Base-by-base conservation (phyloP, 2,329 filamentous ascomycete species). In the Claviceps purpurea region DNA sequence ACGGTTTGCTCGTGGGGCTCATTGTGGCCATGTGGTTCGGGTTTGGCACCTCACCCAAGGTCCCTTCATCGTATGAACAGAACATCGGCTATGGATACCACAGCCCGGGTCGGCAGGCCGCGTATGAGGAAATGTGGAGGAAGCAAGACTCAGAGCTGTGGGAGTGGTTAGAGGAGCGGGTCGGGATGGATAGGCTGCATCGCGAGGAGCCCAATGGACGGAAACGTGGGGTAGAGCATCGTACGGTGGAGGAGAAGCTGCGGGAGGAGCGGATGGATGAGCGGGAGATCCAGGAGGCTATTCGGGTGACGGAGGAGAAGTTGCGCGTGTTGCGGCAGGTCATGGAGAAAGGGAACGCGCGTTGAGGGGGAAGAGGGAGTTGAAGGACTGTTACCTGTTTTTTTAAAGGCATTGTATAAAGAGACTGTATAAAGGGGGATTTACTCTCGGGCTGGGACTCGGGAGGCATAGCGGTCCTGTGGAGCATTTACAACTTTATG, bases 61-160 rank as follows among this genome's bases (percentile, higher is more conserved):
- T 65, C 50, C 63, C 62, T 46, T 61, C 67, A 20, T 62, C 65
- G 1, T 72, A 67, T 53, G 67, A 68, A 7, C 66, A 55, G 11
- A 60, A 60, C 14, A 50, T 63, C 22, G 61, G 61, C 30, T 58
- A 65, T n/a, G 61, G 61, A 20, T 57, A 65, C 16, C 65, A 65
- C 53, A 60, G 61, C 40, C 77, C 86, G 0, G 82, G 90, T 52
- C 79, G 89, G 5, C 70, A 89, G 16, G 82, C 85, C 2, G 89
- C 87, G 0, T 97, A 96, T 64, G 90, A 97, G 59, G 87, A 95
- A 68, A 85, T 97, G 62, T 98, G 91, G 90, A 77, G 82, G 39
- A 75, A 81, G 42, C 89, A 96, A 65, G 90, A 96, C 64, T 88
- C 80, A 57, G 88, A 93, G 60, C 71, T 96, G 10, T 96, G 90